phyloP scores from a whole-genome alignment of 108 stramenopile genomes.

The Stephanodiscus triporus region DNA sequence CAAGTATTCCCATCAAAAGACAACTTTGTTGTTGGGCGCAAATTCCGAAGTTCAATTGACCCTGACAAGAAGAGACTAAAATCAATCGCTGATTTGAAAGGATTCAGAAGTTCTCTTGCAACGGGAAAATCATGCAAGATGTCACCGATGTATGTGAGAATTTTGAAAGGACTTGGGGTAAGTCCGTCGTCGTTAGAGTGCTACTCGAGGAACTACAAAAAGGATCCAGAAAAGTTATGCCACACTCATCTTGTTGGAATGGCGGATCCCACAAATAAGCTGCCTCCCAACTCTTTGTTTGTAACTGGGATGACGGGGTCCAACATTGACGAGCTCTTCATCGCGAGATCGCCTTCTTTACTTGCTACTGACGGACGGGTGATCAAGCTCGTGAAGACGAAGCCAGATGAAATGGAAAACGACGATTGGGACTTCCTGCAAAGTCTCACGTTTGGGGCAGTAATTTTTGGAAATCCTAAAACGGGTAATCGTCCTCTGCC shows the following conservation, averaged over 20 bases:
- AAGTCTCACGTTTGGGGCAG: constrained; percentile 45
- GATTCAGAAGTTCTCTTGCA: constrained; percentile 22
- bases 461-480: constrained; percentile 39
- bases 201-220: constrained; percentile 20
- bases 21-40: constrained; percentile 5
- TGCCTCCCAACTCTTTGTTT: constrained; percentile 55
- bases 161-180: constrained; percentile 37
- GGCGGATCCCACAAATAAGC: constrained; percentile 51
- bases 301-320: constrained; percentile 41
- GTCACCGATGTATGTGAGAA: constrained; percentile 33
- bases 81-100: constrained; percentile 7
- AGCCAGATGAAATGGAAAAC: constrained; percentile 53
- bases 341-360: constrained; percentile 54
- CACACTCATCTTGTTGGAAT: constrained; percentile 58
- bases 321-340: constrained; percentile 33
- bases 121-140: constrained; percentile 17
- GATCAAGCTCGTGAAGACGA: constrained; percentile 30
- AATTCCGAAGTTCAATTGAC: neutral
- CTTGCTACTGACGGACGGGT: constrained; percentile 43
- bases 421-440: constrained; percentile 53
- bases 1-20: constrained; percentile 14
- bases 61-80: constrained; percentile 1
- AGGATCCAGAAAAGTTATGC: constrained; percentile 24
- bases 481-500: constrained; percentile 43
- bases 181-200: constrained; percentile 4